A percentile compares a stretch with the other conserved stretches of the same genome.
These are phyloP conservation scores for Hygrophoropsis aurantiaca DNA, from an alignment of 768 basidiomycete species.

Conservation along the genomic window DNA sequence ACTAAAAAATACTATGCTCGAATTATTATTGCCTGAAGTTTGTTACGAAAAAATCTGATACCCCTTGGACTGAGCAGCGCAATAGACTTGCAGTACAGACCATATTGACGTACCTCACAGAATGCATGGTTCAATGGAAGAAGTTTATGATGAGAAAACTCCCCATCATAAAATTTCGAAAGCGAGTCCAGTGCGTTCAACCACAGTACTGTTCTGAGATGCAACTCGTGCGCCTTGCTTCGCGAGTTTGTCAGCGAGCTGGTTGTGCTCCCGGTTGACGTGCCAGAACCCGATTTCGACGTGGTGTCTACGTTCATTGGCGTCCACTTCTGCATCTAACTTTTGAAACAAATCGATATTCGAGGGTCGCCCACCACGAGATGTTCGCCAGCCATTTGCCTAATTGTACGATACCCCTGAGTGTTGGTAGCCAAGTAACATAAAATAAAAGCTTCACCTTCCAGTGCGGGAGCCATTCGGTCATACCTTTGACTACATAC, in stretches of 20 bases:
- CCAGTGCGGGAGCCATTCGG: constrained; percentile 33
- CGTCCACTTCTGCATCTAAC: constrained; percentile 17
- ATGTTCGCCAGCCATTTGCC: constrained; percentile 18
- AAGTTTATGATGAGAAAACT: no score
- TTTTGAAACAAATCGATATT: constrained; percentile 29
- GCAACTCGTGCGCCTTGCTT: constrained; percentile 6
- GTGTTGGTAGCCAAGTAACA: no score
- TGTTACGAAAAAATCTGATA: no score
- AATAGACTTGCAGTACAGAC: no score
- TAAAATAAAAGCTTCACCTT: constrained; percentile 14
- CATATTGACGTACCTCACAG: no score
- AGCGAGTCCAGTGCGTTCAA: no score
- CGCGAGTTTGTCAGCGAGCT: constrained; percentile 18
- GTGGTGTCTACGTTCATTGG: constrained; percentile 10
- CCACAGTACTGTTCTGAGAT: background rate
- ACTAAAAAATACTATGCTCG: no score
- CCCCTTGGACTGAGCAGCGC: no score
- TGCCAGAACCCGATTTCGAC: constrained; percentile 22
- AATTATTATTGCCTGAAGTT: no score
- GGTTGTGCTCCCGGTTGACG: constrained; percentile 18
- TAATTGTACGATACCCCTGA: background rate
- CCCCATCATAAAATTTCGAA: no score
- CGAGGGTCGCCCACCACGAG: constrained; percentile 11
- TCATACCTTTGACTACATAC: constrained; percentile 34
- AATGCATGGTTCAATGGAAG: no score